Percentiles rank a stretch among this genome's conserved stretches.
Evolutionary conservation across 495 filamentous ascomycete species (phyloP).

Genomic region (Margaritispora aquatica): DNA sequence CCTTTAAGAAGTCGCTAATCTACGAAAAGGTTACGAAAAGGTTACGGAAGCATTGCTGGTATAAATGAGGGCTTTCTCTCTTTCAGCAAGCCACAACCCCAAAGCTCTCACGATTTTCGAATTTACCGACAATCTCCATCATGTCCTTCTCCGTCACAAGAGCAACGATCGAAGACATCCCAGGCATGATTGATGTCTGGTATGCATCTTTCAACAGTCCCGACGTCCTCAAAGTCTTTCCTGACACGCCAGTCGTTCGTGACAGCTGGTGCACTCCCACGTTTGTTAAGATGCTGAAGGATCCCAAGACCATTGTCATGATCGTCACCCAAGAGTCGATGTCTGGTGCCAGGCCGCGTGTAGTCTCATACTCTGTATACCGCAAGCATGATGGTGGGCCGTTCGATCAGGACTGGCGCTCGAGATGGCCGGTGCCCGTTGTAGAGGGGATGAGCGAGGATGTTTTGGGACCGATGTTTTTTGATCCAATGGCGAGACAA

Average conservation of each 20-base stretch:
- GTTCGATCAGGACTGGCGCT: neutral
- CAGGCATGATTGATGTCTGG: neutral
- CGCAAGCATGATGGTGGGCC: neutral
- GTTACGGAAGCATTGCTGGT: too few species aligned
- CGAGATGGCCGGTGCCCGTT: neutral
- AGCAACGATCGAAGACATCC: neutral
- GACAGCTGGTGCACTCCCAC: neutral
- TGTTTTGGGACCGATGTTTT: neutral
- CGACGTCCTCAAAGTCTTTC: neutral
- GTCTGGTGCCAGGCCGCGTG: neutral
- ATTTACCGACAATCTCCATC: neutral
- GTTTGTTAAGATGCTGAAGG: neutral
- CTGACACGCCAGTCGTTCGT: neutral
- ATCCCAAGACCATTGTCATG: neutral
- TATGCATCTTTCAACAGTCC: neutral
- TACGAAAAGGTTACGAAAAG: too few species aligned
- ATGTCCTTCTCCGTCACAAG: neutral
- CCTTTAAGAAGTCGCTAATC: too few species aligned
- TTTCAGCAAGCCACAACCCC: neutral
- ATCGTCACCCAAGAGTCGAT: neutral
- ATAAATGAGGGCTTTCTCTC: too few species aligned
- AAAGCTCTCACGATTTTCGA: neutral
- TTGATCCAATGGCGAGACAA: conserved; percentile 7
- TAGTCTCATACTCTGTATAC: neutral
- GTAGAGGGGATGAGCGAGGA: conserved; percentile 1